These are phyloP conservation scores for Apiospora pterosperma DNA, from an alignment of 2,329 filamentous ascomycete species.

Conservation along the genomic window DNA sequence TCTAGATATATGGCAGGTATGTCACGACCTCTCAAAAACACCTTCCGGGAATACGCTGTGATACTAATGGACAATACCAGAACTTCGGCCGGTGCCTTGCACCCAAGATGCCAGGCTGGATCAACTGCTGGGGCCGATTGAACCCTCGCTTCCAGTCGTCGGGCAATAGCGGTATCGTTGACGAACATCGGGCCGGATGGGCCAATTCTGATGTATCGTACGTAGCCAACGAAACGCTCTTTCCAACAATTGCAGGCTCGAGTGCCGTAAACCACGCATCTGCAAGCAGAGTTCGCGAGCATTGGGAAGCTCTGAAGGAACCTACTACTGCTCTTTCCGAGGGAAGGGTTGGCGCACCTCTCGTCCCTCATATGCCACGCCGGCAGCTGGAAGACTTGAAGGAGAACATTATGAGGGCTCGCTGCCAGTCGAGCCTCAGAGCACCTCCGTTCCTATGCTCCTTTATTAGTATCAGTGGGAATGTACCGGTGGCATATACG, in stretches of 20 bases:
- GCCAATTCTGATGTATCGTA: slow-evolving; percentile 1
- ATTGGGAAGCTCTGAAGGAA: neutral
- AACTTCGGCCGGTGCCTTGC: slow-evolving; percentile 8
- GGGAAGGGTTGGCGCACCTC: neutral
- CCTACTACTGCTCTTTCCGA: neutral
- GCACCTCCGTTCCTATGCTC: neutral
- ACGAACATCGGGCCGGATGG: slow-evolving; percentile 1
- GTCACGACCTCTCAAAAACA: too few species aligned
- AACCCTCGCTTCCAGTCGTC: slow-evolving; percentile 6
- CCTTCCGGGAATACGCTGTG: too few species aligned
- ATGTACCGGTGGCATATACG: neutral
- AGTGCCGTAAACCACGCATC: slow-evolving; percentile 8
- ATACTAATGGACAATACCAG: too few species aligned
- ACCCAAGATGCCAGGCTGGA: slow-evolving; percentile 9
- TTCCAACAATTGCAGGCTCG: slow-evolving; percentile 4
- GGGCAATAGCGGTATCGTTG: neutral
- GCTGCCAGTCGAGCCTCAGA: neutral
- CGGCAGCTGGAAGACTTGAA: neutral
- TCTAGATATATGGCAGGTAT: slow-evolving; percentile 13
- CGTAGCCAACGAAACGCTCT: slow-evolving; percentile 6
- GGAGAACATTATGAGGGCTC: neutral
- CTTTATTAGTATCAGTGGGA: neutral
- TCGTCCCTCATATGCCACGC: neutral
- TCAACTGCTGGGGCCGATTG: slow-evolving; percentile 11
- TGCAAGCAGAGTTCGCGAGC: neutral